Evolutionary conservation across 2,329 filamentous ascomycete genomes (phyloP), one percentile per base, ranked within the genome.

Genomic region (Gliomastix tumulicola): DNA sequence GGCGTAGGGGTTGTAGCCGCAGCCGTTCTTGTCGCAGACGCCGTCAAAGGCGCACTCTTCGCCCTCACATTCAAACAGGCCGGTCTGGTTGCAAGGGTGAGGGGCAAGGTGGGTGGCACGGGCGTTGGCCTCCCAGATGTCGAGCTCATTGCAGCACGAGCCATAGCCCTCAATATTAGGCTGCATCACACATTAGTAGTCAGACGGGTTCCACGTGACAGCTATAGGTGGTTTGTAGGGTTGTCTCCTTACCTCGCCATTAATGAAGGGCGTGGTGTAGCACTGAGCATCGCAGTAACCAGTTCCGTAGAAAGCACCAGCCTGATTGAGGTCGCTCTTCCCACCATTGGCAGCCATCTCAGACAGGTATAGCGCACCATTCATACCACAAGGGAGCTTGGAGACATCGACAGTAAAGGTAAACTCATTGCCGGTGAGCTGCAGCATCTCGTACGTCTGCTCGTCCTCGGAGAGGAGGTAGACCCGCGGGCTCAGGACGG

Each of bases 401-500:
- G 76, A 79, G 31, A 79, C 69, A 47, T 84, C 79, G 5, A 82
- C 77, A 32, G 82, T 77, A 39, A 84, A 82, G 12, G 72, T 72
- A 50, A 84, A 71, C 53, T 84, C 79, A 43, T 71, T 58, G 48
- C 74, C 75, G 20, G 71, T 66, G 35, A 82, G 62, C 41, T 78
- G 63, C 51, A 82, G 68, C 50, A 74, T 65, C 56, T 80, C 60
- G 51, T 84, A 84, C 34, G 67, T 67, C 41, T 65, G 60, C 41
- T 76, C 68, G 40, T 68, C 62, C 45, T 47, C 57, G 40, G 66
- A 65, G 48, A 83, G 65, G 12, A 83, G 63, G 51, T 82, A 83
- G 19, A 80, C 57, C 32, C 79, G 68, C 7, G 75, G 60, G 37
- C 36, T 28, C 17, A 48, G 32, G 6, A 31, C 31, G 16, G 47